Evolutionary conservation across 2,329 filamentous ascomycete species (phyloP), one percentile per base, ranked within the genome.

Genomic region (Laburnicola sp.): DNA sequence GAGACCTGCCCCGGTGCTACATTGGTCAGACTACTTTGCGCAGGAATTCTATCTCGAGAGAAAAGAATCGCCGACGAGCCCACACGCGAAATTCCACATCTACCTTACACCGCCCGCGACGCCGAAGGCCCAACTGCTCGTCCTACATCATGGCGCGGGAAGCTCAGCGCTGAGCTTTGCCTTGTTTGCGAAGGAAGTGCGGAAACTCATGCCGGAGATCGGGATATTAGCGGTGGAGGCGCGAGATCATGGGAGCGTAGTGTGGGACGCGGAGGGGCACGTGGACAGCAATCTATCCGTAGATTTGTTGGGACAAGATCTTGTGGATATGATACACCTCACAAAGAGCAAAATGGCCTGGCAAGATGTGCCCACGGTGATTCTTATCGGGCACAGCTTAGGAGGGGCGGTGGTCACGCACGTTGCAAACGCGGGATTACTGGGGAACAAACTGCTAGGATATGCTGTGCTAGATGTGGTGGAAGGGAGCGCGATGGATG

Each of bases 391-490:
- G 26, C 94, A 99, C 75, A 96, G 90, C 34, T 83, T 97, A 2
- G 94, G 94, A 46, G 94, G 94, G 10, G 93, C 93, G 5, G 89
- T 97, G 0, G 85, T 96, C 6, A 95, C 91, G 0, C 85, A 96
- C 65, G 79, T 95, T 49, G 91, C 92, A 9, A 85, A 82, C 65
- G 80, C 80, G 16, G 84, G 84, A 1, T 76, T 79, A 34, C 76
- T 96, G 31, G 89, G 87, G 1, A 71, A 75, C 32, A 81, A 85
- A 25, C 71, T 97, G 1, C 78, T 97, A 11, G 94, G 90, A 21
- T 96, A 93, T 73, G 89, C 86, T 3, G 92, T 97, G 6, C 79
- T 99, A 11, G 94, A 99, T 73, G 91, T 99, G 3, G 94, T 99
- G 26, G 94, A 99, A 74, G 83, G 94, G 8, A 96, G 90, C 0